These are phyloP conservation scores for Trypanosoma boissoni DNA, from an alignment of 208 protist species.

Conservation along the genomic window DNA sequence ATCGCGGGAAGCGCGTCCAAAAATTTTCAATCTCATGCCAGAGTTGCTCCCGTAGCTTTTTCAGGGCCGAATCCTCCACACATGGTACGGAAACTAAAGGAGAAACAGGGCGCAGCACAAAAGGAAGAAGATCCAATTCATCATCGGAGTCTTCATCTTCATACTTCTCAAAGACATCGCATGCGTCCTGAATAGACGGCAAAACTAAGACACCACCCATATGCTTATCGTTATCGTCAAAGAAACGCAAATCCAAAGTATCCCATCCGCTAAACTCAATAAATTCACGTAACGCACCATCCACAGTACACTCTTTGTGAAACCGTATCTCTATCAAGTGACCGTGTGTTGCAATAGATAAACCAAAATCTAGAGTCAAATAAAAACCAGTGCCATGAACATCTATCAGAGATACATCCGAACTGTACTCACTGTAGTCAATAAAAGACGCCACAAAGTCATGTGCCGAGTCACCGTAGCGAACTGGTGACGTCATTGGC, in stretches of 20 bases:
- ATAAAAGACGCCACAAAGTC: constrained; percentile 71
- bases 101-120: constrained; percentile 71
- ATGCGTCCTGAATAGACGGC: constrained; percentile 73
- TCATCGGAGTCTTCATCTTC: constrained; percentile 89
- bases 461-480: constrained; percentile 26
- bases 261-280: constrained; percentile 77
- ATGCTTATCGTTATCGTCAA: constrained; percentile 56
- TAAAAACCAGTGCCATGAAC: constrained; percentile 75
- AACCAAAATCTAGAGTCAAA: constrained; percentile 68
- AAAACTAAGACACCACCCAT: constrained; percentile 80
- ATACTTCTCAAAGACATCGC: constrained; percentile 83
- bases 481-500: constrained; percentile 13
- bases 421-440: constrained; percentile 70
- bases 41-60: constrained; percentile 66
- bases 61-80: constrained; percentile 74
- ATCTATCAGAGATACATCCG: constrained; percentile 57
- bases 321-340: constrained; percentile 75
- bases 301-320: constrained; percentile 48
- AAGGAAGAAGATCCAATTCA: constrained; percentile 74
- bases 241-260: constrained; percentile 71
- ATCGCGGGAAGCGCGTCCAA: constrained; percentile 64
- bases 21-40: constrained; percentile 70
- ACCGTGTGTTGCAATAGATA: constrained; percentile 70
- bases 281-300: constrained; percentile 68
- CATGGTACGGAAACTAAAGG: constrained; percentile 66